Evolutionary conservation across 495 filamentous ascomycete species (phyloP).

Genomic region (Elaphomyces granulatus): DNA sequence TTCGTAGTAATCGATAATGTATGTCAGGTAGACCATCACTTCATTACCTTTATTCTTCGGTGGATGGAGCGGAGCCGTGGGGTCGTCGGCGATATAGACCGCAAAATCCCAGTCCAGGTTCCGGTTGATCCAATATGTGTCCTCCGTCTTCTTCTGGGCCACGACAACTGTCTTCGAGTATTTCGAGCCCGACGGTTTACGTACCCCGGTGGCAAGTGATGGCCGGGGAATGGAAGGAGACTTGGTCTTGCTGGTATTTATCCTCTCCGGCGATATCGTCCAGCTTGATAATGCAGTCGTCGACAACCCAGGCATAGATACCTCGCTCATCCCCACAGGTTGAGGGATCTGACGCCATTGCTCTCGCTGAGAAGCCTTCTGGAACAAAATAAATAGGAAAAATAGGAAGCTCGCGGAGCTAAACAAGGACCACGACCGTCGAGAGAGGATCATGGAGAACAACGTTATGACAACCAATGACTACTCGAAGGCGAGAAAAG

Average conservation of each 20-base stretch:
- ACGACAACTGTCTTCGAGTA: slow-evolving; percentile 44
- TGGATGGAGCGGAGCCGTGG: slow-evolving; percentile 43
- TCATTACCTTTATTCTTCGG: slow-evolving; percentile 66
- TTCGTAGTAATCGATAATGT: slow-evolving; percentile 60
- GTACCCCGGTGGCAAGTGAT: slow-evolving; percentile 15
- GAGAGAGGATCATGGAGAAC: slow-evolving; percentile 29
- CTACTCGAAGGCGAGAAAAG: too few species aligned
- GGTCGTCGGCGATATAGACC: slow-evolving; percentile 53
- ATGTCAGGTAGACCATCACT: slow-evolving; percentile 60
- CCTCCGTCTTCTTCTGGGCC: slow-evolving; percentile 38
- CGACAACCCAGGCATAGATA: too few species aligned
- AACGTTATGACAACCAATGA: too few species aligned
- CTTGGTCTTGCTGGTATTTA: too few species aligned
- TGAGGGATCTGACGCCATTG: slow-evolving; percentile 23
- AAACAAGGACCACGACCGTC: slow-evolving; percentile 22
- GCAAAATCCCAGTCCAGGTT: slow-evolving; percentile 42
- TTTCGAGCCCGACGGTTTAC: slow-evolving; percentile 26
- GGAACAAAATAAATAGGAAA: slow-evolving; percentile 18
- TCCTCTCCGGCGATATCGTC: too few species aligned
- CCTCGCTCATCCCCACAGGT: slow-evolving; percentile 22
- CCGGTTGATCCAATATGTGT: slow-evolving; percentile 45
- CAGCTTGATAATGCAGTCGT: too few species aligned
- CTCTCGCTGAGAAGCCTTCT: slow-evolving; percentile 17
- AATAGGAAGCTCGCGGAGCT: slow-evolving; percentile 24
- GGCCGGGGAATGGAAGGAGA: slow-evolving; percentile 1